Conservation (phyloP, 495 filamentous ascomycete genomes). For the Venustampulla echinocandica region DNA sequence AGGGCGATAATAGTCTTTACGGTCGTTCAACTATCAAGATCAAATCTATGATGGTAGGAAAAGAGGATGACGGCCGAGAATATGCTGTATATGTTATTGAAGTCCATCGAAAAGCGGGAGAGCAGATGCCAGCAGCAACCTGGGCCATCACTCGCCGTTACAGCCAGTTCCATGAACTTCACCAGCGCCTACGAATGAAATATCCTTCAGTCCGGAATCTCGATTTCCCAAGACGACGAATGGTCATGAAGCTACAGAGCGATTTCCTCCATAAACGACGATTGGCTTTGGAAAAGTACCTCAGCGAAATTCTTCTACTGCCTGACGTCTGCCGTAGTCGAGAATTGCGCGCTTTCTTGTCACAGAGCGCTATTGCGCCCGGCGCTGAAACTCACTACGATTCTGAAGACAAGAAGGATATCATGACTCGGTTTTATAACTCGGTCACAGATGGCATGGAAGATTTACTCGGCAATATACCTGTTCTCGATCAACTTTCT, state of each 20-base stretch:
- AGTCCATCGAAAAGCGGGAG: constrained; percentile 79
- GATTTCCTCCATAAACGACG: constrained; percentile 91
- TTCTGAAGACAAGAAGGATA: constrained; percentile 66
- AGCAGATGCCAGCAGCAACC: constrained; percentile 76
- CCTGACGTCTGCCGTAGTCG: constrained; percentile 92
- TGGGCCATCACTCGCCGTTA: constrained; percentile 79
- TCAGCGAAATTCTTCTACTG: constrained; percentile 72
- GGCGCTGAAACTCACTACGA: constrained; percentile 35
- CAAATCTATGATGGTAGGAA: constrained; percentile 83
- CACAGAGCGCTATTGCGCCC: constrained; percentile 69
- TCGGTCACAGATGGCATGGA: constrained; percentile 98
- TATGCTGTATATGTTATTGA: constrained; percentile 91
- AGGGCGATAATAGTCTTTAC: constrained; percentile 95
- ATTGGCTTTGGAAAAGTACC: constrained; percentile 72
- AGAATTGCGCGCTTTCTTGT: constrained; percentile 88
- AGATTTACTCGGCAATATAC: constrained; percentile 90
- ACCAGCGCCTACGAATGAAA: constrained; percentile 73
- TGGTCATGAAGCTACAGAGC: constrained; percentile 92
- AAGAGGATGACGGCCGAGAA: constrained; percentile 86
- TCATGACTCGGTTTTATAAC: constrained; percentile 90
- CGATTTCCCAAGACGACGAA: constrained; percentile 82
- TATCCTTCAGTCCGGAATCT: constrained; percentile 82
- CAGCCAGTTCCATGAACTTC: constrained; percentile 93
- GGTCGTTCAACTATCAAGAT: constrained; percentile 84
- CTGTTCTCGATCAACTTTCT: constrained; percentile 89